Evolutionary conservation across 2,329 filamentous ascomycete genomes (phyloP), one percentile per base, ranked within the genome.

Genomic region (Ambrosiella xylebori): DNA sequence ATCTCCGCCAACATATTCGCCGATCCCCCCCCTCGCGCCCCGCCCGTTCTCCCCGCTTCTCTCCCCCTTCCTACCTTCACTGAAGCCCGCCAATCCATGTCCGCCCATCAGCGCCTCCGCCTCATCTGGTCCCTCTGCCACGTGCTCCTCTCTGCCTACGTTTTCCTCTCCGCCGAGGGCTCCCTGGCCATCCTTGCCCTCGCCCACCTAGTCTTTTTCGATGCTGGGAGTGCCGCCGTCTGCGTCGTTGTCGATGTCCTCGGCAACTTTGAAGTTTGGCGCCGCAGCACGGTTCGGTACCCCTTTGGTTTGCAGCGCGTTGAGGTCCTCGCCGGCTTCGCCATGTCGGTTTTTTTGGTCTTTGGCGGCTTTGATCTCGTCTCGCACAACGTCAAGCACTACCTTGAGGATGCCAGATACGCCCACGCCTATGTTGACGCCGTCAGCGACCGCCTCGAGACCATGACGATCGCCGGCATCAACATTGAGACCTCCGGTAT

Each of bases 251-350:
- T 97, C 52, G 93, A 98, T 66, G 87, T 97, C 1, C 80, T 96
- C 53, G 84, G 87, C 56, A 98, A 98, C 69, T 98, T 98, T 65
- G 93, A 98, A 68, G 90, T 97, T 45, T 98, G 93, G 93, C 88
- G 88, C 63, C 81, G 91, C 52, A 91, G 87, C 64, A 94, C 85
- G 63, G 86, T 98, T 64, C 84, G 90, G 27, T 89, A 98, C 70
- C 93, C 93, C 0, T 98, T 98, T 67, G 90, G 85, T 2, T 79
- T 98, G 27, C 88, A 96, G 71, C 81, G 93, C 57, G 86, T 87
- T 60, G 93, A 98, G 70, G 91, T 98, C 4, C 79, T 98, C 13
- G 89, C 90, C 40, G 93, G 93, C 15, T 95, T 98, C 63, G 93
- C 90, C 61, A 88, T 97, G 82, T 94, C 89, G 56, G 86, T 98